Evolutionary conservation across 108 stramenopile genomes (phyloP).

Genomic region (Cyclotella cryptica): DNA sequence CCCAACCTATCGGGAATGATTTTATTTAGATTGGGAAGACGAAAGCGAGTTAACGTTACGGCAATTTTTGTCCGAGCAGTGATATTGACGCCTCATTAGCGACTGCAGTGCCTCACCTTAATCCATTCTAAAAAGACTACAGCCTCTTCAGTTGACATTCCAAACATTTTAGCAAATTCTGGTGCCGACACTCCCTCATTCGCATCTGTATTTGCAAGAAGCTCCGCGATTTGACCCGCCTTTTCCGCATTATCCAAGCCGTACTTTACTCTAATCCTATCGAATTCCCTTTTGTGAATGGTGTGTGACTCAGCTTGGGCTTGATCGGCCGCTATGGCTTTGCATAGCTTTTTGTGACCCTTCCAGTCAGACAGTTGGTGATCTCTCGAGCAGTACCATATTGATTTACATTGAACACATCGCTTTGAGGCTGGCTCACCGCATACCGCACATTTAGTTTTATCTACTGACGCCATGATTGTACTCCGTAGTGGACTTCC

Average conservation of each 20-base stretch:
- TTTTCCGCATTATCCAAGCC: slow-evolving; percentile 62
- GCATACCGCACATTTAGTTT: slow-evolving; percentile 46
- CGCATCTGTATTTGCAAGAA: slow-evolving; percentile 42
- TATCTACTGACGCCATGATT: no score
- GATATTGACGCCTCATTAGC: background rate
- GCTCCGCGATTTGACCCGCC: slow-evolving; percentile 63
- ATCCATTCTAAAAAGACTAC: slow-evolving; percentile 87
- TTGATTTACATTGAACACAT: slow-evolving; percentile 56
- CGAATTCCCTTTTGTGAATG: slow-evolving; percentile 76
- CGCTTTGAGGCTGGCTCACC: slow-evolving; percentile 48
- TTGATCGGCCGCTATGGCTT: slow-evolving; percentile 47
- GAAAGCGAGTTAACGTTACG: no score
- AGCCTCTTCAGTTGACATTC: slow-evolving; percentile 70
- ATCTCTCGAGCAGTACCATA: slow-evolving; percentile 52
- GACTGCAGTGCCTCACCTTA: slow-evolving; percentile 38
- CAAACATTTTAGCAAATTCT: slow-evolving; percentile 71
- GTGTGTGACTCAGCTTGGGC: slow-evolving; percentile 65
- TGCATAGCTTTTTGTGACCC: slow-evolving; percentile 56
- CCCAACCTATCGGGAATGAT: slow-evolving; percentile 26
- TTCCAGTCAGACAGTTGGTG: slow-evolving; percentile 66
- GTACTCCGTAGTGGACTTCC: no score
- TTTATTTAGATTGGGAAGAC: background rate
- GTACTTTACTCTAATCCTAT: slow-evolving; percentile 64
- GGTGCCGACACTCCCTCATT: slow-evolving; percentile 60
- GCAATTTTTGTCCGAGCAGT: background rate